Percentiles rank a stretch among this genome's conserved stretches.
Evolutionary conservation across 1,284 basidiomycete genomes (phyloP).

Genomic region (Cutaneotrichosporon daszewskae): DNA sequence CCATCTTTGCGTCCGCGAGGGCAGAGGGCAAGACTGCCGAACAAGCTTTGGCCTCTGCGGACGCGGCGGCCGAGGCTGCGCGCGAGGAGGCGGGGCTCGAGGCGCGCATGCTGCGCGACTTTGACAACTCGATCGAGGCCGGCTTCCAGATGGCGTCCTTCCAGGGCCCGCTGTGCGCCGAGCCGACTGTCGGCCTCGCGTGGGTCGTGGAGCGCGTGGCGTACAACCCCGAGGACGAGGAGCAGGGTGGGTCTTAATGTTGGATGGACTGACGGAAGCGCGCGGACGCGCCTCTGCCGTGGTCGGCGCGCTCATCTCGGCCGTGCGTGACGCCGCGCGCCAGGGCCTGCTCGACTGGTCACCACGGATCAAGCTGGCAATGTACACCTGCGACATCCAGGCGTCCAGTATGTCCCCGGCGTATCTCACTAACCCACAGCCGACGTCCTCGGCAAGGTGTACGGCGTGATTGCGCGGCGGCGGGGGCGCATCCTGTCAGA

Average conservation of each 20-base stretch:
- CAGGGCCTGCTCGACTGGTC: slow-evolving; percentile 94
- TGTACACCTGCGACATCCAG: slow-evolving; percentile 99
- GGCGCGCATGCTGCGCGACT: slow-evolving; percentile 53
- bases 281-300: slow-evolving; percentile 66
- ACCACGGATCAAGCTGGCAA: slow-evolving; percentile 90
- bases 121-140: slow-evolving; percentile 77
- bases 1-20: slow-evolving; percentile 37
- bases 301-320: slow-evolving; percentile 81
- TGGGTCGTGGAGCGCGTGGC: slow-evolving; percentile 77
- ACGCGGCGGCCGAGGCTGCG: slow-evolving; percentile 18
- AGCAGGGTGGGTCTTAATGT: no score
- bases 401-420: no score
- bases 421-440: background rate
- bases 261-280: no score
- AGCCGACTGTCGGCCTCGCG: slow-evolving; percentile 89
- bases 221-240: slow-evolving; percentile 48
- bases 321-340: slow-evolving; percentile 80
- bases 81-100: slow-evolving; percentile 13
- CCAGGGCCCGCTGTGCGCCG: slow-evolving; percentile 89
- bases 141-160: slow-evolving; percentile 93
- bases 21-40: slow-evolving; percentile 41
- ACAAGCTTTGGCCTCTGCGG: slow-evolving; percentile 37
- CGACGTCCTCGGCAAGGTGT: slow-evolving; percentile 96
- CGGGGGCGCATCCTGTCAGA: slow-evolving; percentile 89
- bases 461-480: slow-evolving; percentile 86